Conservation (phyloP, 1,284 basidiomycete species). For the Farysia itapuensis region DNA sequence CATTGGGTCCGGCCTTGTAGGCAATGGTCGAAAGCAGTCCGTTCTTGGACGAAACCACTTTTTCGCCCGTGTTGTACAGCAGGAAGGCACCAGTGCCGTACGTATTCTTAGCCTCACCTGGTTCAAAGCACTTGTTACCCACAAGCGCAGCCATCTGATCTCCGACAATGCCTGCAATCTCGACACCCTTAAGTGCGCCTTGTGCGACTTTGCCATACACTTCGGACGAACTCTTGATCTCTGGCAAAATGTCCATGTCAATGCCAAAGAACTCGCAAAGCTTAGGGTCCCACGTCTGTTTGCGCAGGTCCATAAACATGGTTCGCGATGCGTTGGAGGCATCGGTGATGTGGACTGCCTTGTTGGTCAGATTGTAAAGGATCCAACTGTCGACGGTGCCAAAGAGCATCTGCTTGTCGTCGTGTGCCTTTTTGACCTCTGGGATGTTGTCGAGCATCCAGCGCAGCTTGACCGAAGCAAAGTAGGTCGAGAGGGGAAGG, state of each 20-base stretch:
- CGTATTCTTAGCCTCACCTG: conserved; percentile 60
- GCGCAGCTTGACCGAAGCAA: conserved; percentile 89
- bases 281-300: conserved; percentile 78
- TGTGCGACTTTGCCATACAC: conserved; percentile 77
- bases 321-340: conserved; percentile 97
- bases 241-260: conserved; percentile 76
- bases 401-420: conserved; percentile 78
- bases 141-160: conserved; percentile 96
- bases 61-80: conserved; percentile 86
- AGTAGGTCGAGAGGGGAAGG: conserved; percentile 70
- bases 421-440: conserved; percentile 78
- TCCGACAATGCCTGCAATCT: conserved; percentile 87
- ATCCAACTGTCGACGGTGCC: conserved; percentile 98
- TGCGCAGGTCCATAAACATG: conserved; percentile 81
- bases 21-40: conserved; percentile 90
- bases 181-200: conserved; percentile 74
- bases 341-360: conserved; percentile 85
- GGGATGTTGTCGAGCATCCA: conserved; percentile 93
- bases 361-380: conserved; percentile 84
- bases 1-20: conserved; percentile 81
- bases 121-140: conserved; percentile 73
- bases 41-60: conserved; percentile 80
- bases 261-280: conserved; percentile 87
- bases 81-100: conserved; percentile 87
- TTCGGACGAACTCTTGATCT: conserved; percentile 86